Evolutionary conservation across 768 basidiomycete species (phyloP), one percentile per base, ranked within the genome.

Genomic region (Megacollybia marginata): DNA sequence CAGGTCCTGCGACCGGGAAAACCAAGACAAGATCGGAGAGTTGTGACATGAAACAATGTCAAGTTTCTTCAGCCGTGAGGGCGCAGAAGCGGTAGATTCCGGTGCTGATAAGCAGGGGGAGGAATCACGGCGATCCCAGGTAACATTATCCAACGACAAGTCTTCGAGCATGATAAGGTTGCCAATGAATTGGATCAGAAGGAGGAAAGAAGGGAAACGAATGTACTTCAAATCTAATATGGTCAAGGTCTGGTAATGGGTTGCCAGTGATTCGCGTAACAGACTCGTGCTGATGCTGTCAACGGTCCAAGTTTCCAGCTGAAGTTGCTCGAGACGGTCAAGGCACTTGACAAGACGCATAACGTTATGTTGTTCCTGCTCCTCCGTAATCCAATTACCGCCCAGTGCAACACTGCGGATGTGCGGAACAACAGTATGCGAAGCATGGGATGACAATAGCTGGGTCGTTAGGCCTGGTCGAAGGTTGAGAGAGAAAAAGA

Each of bases 171-270:
- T 31, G 19, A 79, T 65, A 33, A 67, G 60, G 33, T 90, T 69
- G 74, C 71, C 50, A 65, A 74, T 20, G 60, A 67, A 31, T 73
- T 80, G 28, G 75, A 74, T 10, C 63, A 62, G 60, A 78, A 85
- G 1, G 76, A 80, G 60, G 38, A 67, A 65, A 12, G 68, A 65
- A 42, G 64, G 54, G 42, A 69, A 66, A 9, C 55, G 57, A 36
- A 62, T 56, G 38, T 56, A 63, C 44, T 55, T 55, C 33, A 70
- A 58, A 48, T 57, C 85, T 78, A 50, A 72, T 58, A 54, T 78
- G 72, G 52, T 76, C 69, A 53, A 67, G 70, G 55, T 81, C 71
- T 19, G 79, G 77, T 32, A 78, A 33, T 60, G 8, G n/a, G 36
- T 52, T 35, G 58, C 54, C 73, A 78, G 12, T 75, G 73, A 51